Conservation (phyloP, 2,329 filamentous ascomycete species). For the Aspergillus pseudotamarii region DNA sequence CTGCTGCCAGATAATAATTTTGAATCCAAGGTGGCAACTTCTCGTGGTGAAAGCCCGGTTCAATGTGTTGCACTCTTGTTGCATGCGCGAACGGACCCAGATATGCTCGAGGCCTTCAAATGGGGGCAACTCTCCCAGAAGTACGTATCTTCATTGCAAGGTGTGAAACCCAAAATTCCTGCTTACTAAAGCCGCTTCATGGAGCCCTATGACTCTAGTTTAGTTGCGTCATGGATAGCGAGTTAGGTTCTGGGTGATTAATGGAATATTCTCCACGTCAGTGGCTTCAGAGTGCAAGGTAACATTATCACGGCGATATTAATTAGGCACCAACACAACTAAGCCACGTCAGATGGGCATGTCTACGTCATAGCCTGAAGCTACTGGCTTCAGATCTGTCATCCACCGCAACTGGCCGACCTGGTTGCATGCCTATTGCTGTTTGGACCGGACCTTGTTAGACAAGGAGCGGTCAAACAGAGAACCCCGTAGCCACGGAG, state of each 20-base stretch:
- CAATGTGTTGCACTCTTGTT: background rate
- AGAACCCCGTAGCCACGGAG: background rate
- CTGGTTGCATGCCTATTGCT: background rate
- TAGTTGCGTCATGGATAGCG: background rate
- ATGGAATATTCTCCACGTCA: background rate
- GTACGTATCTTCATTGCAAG: background rate
- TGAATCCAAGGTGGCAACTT: background rate
- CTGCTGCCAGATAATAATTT: background rate
- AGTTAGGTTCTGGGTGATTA: background rate
- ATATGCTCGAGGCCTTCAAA: background rate
- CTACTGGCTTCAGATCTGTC: background rate
- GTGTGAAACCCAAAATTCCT: background rate
- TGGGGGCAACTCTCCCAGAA: background rate
- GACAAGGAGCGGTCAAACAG: background rate
- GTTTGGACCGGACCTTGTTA: background rate
- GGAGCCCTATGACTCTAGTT: background rate
- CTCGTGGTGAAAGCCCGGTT: background rate
- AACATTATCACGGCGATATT: background rate
- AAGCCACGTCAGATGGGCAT: background rate
- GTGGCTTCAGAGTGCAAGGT: background rate
- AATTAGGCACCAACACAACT: background rate
- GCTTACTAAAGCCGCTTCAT: background rate
- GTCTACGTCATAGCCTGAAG: background rate
- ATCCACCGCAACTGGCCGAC: background rate
- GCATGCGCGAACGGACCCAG: background rate